Evolutionary conservation across 1,284 basidiomycete species (phyloP), one percentile per base, ranked within the genome.

Genomic region (Schizopora paradoxa): DNA sequence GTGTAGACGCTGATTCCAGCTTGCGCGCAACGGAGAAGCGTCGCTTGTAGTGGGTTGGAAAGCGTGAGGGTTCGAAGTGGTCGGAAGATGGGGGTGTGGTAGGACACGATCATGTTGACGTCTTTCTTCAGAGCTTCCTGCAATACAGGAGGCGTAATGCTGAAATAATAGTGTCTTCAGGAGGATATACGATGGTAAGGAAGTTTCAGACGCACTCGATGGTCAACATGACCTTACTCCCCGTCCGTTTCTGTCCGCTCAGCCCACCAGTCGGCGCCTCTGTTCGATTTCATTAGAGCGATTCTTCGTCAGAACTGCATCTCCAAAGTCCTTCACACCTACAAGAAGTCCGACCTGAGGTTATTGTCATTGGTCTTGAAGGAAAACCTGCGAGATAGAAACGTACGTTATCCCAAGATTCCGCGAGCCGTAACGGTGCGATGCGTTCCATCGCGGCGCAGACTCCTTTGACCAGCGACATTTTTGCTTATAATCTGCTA

Each of bases 61-160:
- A 93, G 73, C 0, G 89, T 95, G 48, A 98, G 51, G 21, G 87
- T 79, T 43, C 86, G 76, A 49, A 95, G 70, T 2, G 81, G 83
- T 28, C 76, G 75, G 72, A 97, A 97, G 57, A 98, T 90, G 28
- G 90, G 79, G 3, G 91, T 88, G 61, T 95, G 92, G 66, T 97
- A 98, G 13, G 91, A 73, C 21, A 98, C 72, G 43, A 95, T 82
- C 45, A 78, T 76, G 40, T 77, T 77, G 33, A 74, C 75, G 32
- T 76, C 71, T 2, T 76, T 70, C 1, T 71, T 60, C 11, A 91
- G 66, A 0, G 89, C 86, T 69, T 93, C 91, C 39, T 77, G 70
- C 43, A 82, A 72, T 18, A 95, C 91, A 10, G 79, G 72, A 1
- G 86, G 71, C 0, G 91, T 94, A 18, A 94, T 65, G 61, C 90